phyloP scores from a whole-genome alignment of 176 grass and related monocot species.

The Carex scoparia region DNA sequence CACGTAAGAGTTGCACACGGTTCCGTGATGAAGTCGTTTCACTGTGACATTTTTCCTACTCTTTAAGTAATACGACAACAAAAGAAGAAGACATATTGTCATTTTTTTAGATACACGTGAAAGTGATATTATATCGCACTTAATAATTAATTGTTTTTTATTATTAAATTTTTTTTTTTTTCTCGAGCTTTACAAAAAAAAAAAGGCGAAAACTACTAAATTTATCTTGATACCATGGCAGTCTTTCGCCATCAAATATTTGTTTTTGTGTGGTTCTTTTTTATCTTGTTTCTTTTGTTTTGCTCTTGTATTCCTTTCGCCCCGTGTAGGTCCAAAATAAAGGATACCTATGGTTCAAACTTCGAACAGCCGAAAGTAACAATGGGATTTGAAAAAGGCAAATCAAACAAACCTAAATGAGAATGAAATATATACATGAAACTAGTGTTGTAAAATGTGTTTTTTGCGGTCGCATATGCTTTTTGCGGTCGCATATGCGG shows the following conservation, averaged over 20 bases:
- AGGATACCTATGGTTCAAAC: constrained; percentile 9
- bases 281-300: not conserved
- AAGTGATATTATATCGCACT: not conserved
- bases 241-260: not conserved
- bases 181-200: not conserved
- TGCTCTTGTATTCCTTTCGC: not conserved
- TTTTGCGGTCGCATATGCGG: too few species aligned
- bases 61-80: too few species aligned
- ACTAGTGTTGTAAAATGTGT: too few species aligned
- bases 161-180: not conserved
- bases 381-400: not conserved
- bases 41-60: too few species aligned
- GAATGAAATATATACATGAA: not conserved
- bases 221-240: not conserved
- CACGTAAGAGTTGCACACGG: too few species aligned
- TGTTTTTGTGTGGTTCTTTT: not conserved
- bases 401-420: constrained; percentile 6
- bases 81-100: not conserved
- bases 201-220: not conserved
- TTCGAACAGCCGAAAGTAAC: constrained; percentile 7
- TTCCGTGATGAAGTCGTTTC: too few species aligned
- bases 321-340: not conserved
- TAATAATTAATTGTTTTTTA: not conserved
- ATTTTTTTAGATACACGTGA: not conserved
- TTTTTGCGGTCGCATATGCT: too few species aligned